Base-by-base conservation (phyloP, 352 stramenopile genomes). In the Elongisporangium undulatum region DNA sequence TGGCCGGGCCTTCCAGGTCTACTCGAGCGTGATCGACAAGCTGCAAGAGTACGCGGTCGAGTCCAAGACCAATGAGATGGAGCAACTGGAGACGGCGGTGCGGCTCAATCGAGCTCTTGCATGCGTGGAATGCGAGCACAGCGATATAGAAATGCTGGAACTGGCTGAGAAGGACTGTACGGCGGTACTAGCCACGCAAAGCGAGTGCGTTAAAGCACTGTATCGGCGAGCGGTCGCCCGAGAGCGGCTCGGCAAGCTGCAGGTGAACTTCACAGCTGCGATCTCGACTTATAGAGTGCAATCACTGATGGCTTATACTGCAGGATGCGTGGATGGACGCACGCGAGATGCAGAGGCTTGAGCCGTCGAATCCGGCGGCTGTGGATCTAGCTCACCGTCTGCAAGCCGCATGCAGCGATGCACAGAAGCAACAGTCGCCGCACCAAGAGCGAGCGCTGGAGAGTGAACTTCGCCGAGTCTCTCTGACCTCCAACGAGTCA, bases 171-270 rank as follows among this genome's bases (percentile, higher is more conserved):
- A 87, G 29, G 87, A 98, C 19, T 97, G 93, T 19, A 74, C 68
- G 4, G 62, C 65, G 3, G 90, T 84, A 15, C 64, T 98, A 6
- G 17, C 53, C 7, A 72, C 81, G 23, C 79, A 97, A 16, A n/a
- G 63, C 0, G 59, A 51, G 4, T 90, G 92, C 63, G 75, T 97
- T 29, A 98, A 98, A 69, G 93, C 90, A 0, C 71, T 92, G 6
- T 98, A 97, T 61, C 74, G 95, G 8, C 75, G 91, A 26, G 90
- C 90, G 0, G 51, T 94, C 16, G 89, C 85, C 7, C 68, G 79
- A 54, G 77, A 94, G 29, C 81, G 76, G 23, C 58, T 97, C 45
- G 79, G 78, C 15, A 77, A 95, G 21, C 61, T 72, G 15, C 71
- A 72, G 73, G 77, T 89, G 63, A 17, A 50, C 13, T 34, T 17